Conservation (phyloP, 2,329 filamentous ascomycete species). For the Ceratocystiopsis minuta region DNA sequence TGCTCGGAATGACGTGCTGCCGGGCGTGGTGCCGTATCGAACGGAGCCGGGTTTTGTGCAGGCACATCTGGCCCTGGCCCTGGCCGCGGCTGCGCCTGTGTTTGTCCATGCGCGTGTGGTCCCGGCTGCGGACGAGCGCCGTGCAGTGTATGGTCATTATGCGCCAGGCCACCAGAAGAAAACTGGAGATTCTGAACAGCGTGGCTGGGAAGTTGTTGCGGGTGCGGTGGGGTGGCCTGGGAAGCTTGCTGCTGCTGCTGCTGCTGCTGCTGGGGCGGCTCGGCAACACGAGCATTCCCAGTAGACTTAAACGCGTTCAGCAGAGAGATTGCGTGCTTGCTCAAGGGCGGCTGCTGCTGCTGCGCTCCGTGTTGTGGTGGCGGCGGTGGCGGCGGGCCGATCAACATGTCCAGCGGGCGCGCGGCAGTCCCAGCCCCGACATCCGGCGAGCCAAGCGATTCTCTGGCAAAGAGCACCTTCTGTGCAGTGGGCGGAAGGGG, state of each 20-base stretch:
- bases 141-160: too few species aligned
- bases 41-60: too few species aligned
- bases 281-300: not conserved
- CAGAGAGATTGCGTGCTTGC: constrained; percentile 19
- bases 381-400: constrained; percentile 10
- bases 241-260: not conserved
- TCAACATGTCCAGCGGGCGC: not conserved
- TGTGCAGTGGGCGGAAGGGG: constrained; percentile 38
- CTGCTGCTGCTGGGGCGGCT: constrained; percentile 1
- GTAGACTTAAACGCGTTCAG: constrained; percentile 23
- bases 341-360: constrained; percentile 13
- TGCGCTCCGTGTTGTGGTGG: constrained; percentile 6
- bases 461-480: constrained; percentile 29
- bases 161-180: too few species aligned
- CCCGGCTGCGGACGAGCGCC: too few species aligned
- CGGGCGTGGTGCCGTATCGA: not conserved
- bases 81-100: too few species aligned
- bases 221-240: not conserved
- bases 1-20: not conserved
- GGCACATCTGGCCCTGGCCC: too few species aligned
- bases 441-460: constrained; percentile 19
- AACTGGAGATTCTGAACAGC: not conserved
- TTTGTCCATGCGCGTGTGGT: too few species aligned
- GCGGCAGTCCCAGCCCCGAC: constrained; percentile 1
- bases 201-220: not conserved